phyloP scores from a whole-genome alignment of 1,139 yeast species.

The Geotrichum histeridarum region DNA sequence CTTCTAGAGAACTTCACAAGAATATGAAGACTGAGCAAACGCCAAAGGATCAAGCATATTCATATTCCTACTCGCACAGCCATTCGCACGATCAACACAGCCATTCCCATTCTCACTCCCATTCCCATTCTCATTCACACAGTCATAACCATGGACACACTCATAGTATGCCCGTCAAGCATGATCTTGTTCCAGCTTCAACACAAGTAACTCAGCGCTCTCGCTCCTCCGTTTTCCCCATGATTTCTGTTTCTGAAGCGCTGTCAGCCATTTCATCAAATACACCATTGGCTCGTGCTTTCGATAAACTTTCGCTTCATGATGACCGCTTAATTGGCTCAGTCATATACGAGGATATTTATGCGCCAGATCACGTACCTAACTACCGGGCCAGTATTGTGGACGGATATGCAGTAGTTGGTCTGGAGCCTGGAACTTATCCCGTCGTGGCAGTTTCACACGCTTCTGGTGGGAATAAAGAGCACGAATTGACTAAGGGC shows the following conservation, averaged over 20 bases:
- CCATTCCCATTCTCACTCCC: slow-evolving; percentile 18
- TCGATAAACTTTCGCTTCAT: not conserved
- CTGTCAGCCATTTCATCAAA: slow-evolving; percentile 24
- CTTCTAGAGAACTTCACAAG: slow-evolving; percentile 40
- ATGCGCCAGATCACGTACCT: slow-evolving; percentile 42
- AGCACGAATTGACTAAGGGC: slow-evolving; percentile 28
- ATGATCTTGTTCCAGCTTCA: slow-evolving; percentile 7
- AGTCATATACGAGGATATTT: slow-evolving; percentile 41
- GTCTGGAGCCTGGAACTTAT: slow-evolving; percentile 44
- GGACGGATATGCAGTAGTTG: slow-evolving; percentile 49
- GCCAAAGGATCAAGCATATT: slow-evolving; percentile 17
- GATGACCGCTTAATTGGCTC: slow-evolving; percentile 33
- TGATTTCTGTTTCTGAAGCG: slow-evolving; percentile 43
- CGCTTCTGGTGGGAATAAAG: slow-evolving; percentile 37
- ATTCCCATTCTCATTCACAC: slow-evolving; percentile 22
- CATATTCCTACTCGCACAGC: slow-evolving; percentile 23
- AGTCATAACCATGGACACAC: slow-evolving; percentile 22
- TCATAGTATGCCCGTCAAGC: slow-evolving; percentile 8
- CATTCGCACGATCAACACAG: slow-evolving; percentile 20
- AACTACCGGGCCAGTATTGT: slow-evolving; percentile 48
- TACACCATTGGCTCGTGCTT: slow-evolving; percentile 16
- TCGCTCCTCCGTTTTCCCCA: slow-evolving; percentile 46
- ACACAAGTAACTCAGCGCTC: slow-evolving; percentile 38
- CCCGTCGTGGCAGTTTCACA: slow-evolving; percentile 42
- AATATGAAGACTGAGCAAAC: slow-evolving; percentile 22